phyloP scores from a whole-genome alignment of 352 stramenopile genomes.

The Globisporangium barbulae region DNA sequence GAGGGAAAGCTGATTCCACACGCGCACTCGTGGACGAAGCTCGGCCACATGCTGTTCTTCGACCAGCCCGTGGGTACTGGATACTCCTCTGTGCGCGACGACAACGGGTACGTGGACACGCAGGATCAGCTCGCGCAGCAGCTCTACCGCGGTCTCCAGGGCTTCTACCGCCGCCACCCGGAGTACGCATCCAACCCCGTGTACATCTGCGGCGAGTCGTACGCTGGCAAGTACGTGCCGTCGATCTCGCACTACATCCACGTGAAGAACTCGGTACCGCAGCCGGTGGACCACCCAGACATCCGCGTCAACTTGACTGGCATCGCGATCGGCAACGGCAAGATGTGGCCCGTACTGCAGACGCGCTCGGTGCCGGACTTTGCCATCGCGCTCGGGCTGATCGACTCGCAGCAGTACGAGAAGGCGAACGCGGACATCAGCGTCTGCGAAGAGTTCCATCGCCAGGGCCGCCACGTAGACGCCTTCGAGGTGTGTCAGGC shows the following conservation, averaged over 20 bases:
- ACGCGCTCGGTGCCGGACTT: conserved; percentile 80
- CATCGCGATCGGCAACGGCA: conserved; percentile 89
- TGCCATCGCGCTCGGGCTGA: conserved; percentile 71
- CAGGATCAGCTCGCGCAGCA: conserved; percentile 76
- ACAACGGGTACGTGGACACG: conserved; percentile 63
- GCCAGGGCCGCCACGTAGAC: conserved; percentile 68
- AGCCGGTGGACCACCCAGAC: conserved; percentile 21
- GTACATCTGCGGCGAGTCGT: conserved; percentile 89
- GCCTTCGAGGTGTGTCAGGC: conserved; percentile 66
- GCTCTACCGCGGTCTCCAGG: conserved; percentile 91
- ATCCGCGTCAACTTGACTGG: conserved; percentile 77
- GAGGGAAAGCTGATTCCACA: conserved; percentile 73
- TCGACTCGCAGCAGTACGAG: conserved; percentile 83
- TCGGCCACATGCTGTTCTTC: conserved; percentile 84
- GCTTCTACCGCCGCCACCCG: conserved; percentile 88
- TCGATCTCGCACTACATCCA: conserved; percentile 94
- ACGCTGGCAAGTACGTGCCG: conserved; percentile 97
- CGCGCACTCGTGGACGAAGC: conserved; percentile 62
- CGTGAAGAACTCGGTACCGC: conserved; percentile 58
- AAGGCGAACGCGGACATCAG: conserved; percentile 71
- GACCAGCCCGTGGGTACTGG: conserved; percentile 81
- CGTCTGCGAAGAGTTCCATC: conserved; percentile 69
- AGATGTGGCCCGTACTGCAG: conserved; percentile 83
- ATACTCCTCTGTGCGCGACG: conserved; percentile 70
- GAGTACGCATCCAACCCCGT: conserved; percentile 66